Base-by-base conservation (phyloP, 768 basidiomycete genomes). In the Candolleomyces aberdarensis region DNA sequence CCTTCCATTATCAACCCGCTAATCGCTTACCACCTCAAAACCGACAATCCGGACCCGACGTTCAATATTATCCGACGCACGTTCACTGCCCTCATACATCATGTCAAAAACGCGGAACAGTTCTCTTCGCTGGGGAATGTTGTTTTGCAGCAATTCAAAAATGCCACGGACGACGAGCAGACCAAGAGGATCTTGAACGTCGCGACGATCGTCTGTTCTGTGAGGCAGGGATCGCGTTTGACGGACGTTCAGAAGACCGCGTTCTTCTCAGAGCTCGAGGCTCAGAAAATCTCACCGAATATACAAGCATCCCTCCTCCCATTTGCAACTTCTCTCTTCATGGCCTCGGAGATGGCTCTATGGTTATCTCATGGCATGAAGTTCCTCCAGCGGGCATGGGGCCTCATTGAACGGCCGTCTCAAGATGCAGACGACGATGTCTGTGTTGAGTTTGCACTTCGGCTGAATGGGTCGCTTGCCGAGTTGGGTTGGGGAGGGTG, bases 61-160 rank as follows among this genome's bases (percentile, higher is more conserved):
- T 80, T 78, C 60, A 85, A 78, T 0, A 79, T 92, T 29, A 68
- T 92, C 36, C 87, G 90, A 9, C 85, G 93, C 39, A 75, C 88
- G 0, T 74, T 94, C 2, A 96, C 93, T 0, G 87, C 93, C 0
- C 74, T 94, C 11, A 85, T 90, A 19, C 95, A 96, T 68, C 93
- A 96, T 66, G 87, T 88, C 71, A 88, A 88, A 64, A 79, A 79
- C 22, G 73, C 88, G 0, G 85, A 89, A 22, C 82, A 87, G 53
- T 93, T 90, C 69, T 69, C 80, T 5, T 67, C 80, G 0, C 64
- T 92, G 2, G 80, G 81, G 2, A 85, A 90, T 17, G 65, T 83
- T 10, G 65, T 93, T 3, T 68, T 85, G 0, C 69, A 75, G 31
- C 72, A 74, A 46, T 76, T 85, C 3, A 60, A 66, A 5, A 64